Evolutionary conservation across 2,329 filamentous ascomycete genomes (phyloP).

Genomic region (Chaetomiaceae sp.): DNA sequence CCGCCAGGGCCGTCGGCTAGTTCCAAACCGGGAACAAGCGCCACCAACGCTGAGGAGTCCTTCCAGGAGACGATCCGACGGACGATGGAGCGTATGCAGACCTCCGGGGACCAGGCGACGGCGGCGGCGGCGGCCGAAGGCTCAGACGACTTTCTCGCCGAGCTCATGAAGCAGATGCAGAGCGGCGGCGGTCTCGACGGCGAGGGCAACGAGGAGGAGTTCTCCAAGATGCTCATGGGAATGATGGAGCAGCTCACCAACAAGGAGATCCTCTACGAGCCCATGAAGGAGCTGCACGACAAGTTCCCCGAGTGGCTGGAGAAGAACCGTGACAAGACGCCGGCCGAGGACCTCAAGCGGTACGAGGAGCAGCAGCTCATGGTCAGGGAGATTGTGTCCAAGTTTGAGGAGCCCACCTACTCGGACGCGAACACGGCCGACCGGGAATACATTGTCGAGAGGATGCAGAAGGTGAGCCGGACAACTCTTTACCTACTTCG

Average conservation of each 20-base stretch:
- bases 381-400: slow-evolving; percentile 79
- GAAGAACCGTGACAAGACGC: slow-evolving; percentile 63
- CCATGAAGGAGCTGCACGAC: slow-evolving; percentile 92
- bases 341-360: slow-evolving; percentile 67
- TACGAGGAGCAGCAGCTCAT: slow-evolving; percentile 77
- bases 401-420: slow-evolving; percentile 80
- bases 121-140: slow-evolving; percentile 65
- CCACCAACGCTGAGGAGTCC: slow-evolving; percentile 48
- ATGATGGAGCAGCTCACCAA: slow-evolving; percentile 99
- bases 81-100: slow-evolving; percentile 95
- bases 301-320: slow-evolving; percentile 90
- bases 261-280: slow-evolving; percentile 96
- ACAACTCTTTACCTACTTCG: too few relatives aligned
- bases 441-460: slow-evolving; percentile 89
- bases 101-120: slow-evolving; percentile 78
- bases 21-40: slow-evolving; percentile 16
- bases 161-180: slow-evolving; percentile 87
- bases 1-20: slow-evolving; percentile 22
- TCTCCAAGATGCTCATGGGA: slow-evolving; percentile 89
- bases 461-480: slow-evolving; percentile 84
- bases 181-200: slow-evolving; percentile 44
- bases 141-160: slow-evolving; percentile 77
- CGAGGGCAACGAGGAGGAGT: slow-evolving; percentile 68
- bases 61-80: slow-evolving; percentile 91
- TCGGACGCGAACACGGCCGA: slow-evolving; percentile 75